Evolutionary conservation across 2,329 filamentous ascomycete species (phyloP).

Genomic region (Beauveria sp.): DNA sequence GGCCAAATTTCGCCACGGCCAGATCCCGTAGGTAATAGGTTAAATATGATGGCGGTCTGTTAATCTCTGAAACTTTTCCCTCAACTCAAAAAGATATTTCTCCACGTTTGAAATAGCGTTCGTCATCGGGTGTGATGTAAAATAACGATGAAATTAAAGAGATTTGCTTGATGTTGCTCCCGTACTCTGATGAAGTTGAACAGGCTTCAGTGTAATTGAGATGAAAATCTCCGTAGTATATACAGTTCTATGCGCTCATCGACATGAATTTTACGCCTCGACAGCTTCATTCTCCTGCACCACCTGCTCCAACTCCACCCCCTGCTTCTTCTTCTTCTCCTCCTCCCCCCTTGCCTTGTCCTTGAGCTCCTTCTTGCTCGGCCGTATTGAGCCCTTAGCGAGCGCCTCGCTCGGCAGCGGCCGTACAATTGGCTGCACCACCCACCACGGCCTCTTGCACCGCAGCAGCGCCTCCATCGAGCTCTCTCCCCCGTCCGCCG

Average conservation of each 20-base stretch:
- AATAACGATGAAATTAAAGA: background rate
- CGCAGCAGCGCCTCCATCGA: slow-evolving; percentile 60
- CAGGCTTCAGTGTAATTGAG: background rate
- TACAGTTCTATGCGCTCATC: background rate
- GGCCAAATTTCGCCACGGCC: too few species aligned
- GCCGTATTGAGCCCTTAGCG: slow-evolving; percentile 66
- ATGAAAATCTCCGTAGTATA: background rate
- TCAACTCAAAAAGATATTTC: too few species aligned
- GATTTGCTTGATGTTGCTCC: background rate
- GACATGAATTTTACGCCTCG: background rate
- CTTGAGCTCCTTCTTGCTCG: slow-evolving; percentile 62
- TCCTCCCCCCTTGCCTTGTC: slow-evolving; percentile 24
- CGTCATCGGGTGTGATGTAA: background rate
- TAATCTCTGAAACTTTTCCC: too few species aligned
- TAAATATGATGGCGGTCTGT: too few species aligned
- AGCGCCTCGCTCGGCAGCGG: slow-evolving; percentile 83
- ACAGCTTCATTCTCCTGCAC: slow-evolving; percentile 38
- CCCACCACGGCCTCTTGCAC: slow-evolving; percentile 81
- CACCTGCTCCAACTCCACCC: slow-evolving; percentile 32
- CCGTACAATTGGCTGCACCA: slow-evolving; percentile 79
- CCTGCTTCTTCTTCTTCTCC: background rate
- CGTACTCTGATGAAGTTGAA: background rate
- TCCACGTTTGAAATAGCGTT: background rate
- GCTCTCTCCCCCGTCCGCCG: slow-evolving; percentile 39
- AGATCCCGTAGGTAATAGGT: background rate